Conservation (phyloP, 768 basidiomycete species). For the Calocera viscosa region DNA sequence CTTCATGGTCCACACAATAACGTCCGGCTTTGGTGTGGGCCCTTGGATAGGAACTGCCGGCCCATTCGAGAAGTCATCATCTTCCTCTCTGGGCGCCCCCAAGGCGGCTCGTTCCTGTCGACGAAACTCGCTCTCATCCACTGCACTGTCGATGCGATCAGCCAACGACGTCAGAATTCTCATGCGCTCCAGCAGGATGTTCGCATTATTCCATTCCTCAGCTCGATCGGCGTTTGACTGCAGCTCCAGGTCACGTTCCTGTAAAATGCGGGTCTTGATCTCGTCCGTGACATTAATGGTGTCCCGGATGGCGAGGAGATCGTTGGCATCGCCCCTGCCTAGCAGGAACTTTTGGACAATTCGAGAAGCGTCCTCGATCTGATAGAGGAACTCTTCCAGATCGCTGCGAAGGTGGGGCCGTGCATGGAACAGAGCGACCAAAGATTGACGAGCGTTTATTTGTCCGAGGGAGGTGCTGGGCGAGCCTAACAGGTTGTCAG, state of each 20-base stretch:
- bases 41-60: neutral
- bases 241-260: constrained; percentile 44
- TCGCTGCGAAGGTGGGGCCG: constrained; percentile 55
- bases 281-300: constrained; percentile 49
- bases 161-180: constrained; percentile 41
- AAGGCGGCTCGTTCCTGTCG: constrained; percentile 11
- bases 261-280: constrained; percentile 39
- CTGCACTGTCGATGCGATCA: constrained; percentile 40
- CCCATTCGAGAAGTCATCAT: constrained; percentile 12
- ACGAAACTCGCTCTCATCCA: constrained; percentile 28
- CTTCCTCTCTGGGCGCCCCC: constrained; percentile 18
- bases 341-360: constrained; percentile 66
- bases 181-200: constrained; percentile 43
- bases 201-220: constrained; percentile 46
- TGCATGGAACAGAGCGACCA: constrained; percentile 57
- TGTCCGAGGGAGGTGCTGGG: constrained; percentile 65
- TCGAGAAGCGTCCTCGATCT: constrained; percentile 57
- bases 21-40: constrained; percentile 14
- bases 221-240: constrained; percentile 20
- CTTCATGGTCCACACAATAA: constrained; percentile 44
- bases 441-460: constrained; percentile 60
- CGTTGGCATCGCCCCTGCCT: constrained; percentile 50
- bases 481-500: constrained; percentile 42
- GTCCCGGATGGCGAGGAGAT: constrained; percentile 50
- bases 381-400: constrained; percentile 41